Evolutionary conservation across 2,329 filamentous ascomycete genomes (phyloP), one percentile per base, ranked within the genome.

Genomic region (Cytospora piceae): DNA sequence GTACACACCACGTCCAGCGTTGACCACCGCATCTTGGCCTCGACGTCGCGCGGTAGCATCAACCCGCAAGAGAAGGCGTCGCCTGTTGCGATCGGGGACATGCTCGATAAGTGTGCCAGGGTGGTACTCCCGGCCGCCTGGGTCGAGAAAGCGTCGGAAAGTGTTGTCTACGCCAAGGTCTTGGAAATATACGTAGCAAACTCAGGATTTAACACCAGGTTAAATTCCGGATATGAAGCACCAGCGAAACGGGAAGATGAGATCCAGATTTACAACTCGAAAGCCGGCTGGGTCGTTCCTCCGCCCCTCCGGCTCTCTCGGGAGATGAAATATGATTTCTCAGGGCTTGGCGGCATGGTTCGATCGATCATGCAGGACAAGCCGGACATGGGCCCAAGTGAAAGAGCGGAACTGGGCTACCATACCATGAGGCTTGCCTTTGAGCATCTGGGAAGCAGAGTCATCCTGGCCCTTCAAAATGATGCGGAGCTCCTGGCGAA

Each of bases 101-200:
- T 91, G 72, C 81, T 99, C 39, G 95, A 99, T 80, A 97, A 98
- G 78, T 85, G 88, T 65, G 93, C 92, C 9, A 87, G 95, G 56
- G 81, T 84, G 20, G 87, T 97, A 65, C 78, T 98, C 0, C 94
- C 94, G 0, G 31, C 78, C 0, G 76, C 81, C 0, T 69, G 88
- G 3, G 76, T 94, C 27, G 77, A 82, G 22, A 81, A 68, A 9
- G 51, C 62, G 29, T n/a, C 42, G 3, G 11, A 11, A 82, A 85
- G 85, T 71, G 89, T 92, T 61, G 93, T 93, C 83, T 98, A 96
- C 78, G 95, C 90, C 4, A 87, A 87, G 32, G 77, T 90, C 22
- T 85, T 99, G 22, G 94, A 98, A 74, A 71, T 81, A 5, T 97
- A 94, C 76, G 92, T 91, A 94, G 96, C 73, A 85, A 87, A 0